Conservation (phyloP, 164 flowering plant species). For the Echeveria elegans region DNA sequence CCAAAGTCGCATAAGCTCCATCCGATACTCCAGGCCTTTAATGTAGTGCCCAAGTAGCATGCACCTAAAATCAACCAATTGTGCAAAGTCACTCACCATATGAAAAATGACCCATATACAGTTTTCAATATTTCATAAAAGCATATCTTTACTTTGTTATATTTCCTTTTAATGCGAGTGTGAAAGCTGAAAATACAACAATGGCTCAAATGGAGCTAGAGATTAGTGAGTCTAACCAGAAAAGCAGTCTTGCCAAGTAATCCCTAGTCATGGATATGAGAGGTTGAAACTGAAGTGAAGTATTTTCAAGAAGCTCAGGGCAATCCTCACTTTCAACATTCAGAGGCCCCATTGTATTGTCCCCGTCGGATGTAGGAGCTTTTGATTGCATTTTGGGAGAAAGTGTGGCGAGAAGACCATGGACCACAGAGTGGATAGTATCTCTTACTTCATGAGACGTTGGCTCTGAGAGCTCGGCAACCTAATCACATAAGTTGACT, state of each 20-base stretch:
- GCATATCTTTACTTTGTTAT: too few species aligned
- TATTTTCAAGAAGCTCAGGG: slow-evolving; percentile 58
- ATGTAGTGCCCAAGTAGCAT: slow-evolving; percentile 79
- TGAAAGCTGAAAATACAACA: not conserved
- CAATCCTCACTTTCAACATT: slow-evolving; percentile 38
- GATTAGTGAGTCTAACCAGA: slow-evolving; percentile 46
- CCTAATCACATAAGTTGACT: slow-evolving; percentile 29
- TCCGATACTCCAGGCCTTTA: slow-evolving; percentile 68
- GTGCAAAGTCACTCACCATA: too few species aligned
- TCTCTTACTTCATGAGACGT: slow-evolving; percentile 57
- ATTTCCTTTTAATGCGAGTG: too few species aligned
- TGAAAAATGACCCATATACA: too few species aligned
- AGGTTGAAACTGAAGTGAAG: slow-evolving; percentile 71
- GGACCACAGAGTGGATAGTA: slow-evolving; percentile 59
- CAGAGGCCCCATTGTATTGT: slow-evolving; percentile 26
- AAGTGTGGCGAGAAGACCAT: slow-evolving; percentile 80
- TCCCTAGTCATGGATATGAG: slow-evolving; percentile 64
- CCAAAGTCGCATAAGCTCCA: slow-evolving; percentile 56
- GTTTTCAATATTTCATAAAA: too few species aligned
- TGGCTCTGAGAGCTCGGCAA: slow-evolving; percentile 78
- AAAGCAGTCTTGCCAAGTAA: slow-evolving; percentile 74
- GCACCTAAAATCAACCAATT: slow-evolving; percentile 54
- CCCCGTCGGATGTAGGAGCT: slow-evolving; percentile 28
- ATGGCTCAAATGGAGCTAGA: too few species aligned
- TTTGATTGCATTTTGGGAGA: slow-evolving; percentile 80